These are phyloP conservation scores for Fusarium sp. DNA, from an alignment of 2,329 filamentous ascomycete species.

Conservation along the genomic window DNA sequence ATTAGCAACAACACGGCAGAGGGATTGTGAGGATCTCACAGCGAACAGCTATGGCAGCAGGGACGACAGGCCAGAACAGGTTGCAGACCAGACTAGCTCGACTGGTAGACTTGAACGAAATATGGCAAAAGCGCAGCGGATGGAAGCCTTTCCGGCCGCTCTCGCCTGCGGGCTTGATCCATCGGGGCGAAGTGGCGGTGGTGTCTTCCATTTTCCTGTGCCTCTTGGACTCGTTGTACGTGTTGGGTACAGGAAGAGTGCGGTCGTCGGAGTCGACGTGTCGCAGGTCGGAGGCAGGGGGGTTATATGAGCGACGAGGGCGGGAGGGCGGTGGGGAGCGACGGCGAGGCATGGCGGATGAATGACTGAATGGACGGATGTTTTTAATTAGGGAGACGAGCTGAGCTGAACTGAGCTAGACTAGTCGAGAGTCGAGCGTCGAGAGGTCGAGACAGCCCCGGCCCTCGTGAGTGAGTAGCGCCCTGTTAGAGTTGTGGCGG, in stretches of 20 bases:
- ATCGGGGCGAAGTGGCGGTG: conserved; percentile 19
- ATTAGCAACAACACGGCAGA: conserved; percentile 9
- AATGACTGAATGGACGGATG: no score
- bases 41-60: conserved; percentile 63
- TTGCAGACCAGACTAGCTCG: conserved; percentile 64
- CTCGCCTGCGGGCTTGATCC: conserved; percentile 57
- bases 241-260: conserved; percentile 49
- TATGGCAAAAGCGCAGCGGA: conserved; percentile 60
- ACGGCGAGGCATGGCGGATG: conserved; percentile 14
- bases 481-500: conserved; percentile 4
- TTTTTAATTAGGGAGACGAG: no score
- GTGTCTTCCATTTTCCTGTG: conserved; percentile 25
- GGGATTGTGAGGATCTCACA: conserved; percentile 44
- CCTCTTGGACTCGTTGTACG: conserved; percentile 44
- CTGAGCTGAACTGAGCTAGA: no score
- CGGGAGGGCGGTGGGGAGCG: conserved; percentile 39
- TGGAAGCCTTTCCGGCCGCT: conserved; percentile 63
- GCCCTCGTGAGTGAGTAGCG: no score
- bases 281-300: conserved; percentile 21
- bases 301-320: conserved; percentile 33
- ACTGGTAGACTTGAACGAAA: conserved; percentile 62
- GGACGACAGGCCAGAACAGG: conserved; percentile 66
- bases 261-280: conserved; percentile 26
- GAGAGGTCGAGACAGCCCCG: no score
- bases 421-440: no score